Base-by-base conservation (phyloP, 208 protist species). In the Leishmania turanica region DNA sequence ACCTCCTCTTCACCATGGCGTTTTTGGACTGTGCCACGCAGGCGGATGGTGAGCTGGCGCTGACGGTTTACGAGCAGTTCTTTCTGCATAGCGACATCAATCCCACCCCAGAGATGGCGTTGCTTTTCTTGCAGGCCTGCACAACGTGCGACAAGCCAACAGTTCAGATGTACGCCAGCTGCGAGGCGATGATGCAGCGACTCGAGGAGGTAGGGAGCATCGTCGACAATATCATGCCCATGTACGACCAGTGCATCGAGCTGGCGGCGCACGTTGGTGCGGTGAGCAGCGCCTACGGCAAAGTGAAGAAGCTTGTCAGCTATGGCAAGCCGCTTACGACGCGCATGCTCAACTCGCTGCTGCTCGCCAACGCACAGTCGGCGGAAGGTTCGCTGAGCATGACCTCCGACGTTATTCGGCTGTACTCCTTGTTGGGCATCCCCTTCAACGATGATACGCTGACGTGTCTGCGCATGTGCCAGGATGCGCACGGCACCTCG, bases 201-300 rank as follows among this genome's bases (percentile, higher is more conserved):
- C 83, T 98, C 27, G 93, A 98, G 78, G 58, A 75, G 66, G 84
- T 92, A 27, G 93, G 93, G 75, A 96, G 90, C 81, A 84, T 82
- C 40, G 86, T 91, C n/a, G 91, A 96, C 79, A 82, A 77, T 75
- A 89, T 90, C 71, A 79, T 72, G 4, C 72, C 77, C 56, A 88
- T 96, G 24, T 96, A 95, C 80, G 92, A 97, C 77, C 90, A 96
- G 84, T 95, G 92, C 85, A 88, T 98, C 45, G 91, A 96, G 85
- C 83, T 98, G 34, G 89, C 90, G 56, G 91, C 90, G 17, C 87
- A 92, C 60, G 78, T 96, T 40, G 95, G 93, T 19, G 95, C 95
- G 40, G 88, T 97, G 72, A 88, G 86, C 40, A 83, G 88, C 4
- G 95, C 89, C 7, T 95, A 92, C 84, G 91, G 93, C 79, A 85